Conservation (phyloP, 768 basidiomycete species). For the Tubosaeta sp. region DNA sequence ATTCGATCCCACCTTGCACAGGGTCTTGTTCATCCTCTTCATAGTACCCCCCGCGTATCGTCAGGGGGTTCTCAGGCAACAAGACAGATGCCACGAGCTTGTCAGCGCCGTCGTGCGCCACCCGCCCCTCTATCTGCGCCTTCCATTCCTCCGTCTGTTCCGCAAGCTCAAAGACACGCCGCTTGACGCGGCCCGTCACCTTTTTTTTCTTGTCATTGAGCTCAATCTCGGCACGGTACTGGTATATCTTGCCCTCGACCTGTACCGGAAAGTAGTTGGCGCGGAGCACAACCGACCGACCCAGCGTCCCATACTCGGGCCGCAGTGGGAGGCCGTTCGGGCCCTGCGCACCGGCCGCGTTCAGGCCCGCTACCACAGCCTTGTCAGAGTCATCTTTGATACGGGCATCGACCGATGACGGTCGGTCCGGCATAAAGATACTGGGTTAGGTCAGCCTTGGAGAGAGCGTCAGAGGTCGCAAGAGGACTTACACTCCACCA, state of each 20-base stretch:
- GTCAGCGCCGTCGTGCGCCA: constrained; percentile 45
- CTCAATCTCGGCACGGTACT: constrained; percentile 34
- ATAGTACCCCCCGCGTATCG: constrained; percentile 33
- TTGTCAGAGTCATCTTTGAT: constrained; percentile 37
- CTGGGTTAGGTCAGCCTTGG: background rate
- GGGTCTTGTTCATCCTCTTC: constrained; percentile 36
- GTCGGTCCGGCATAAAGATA: constrained; percentile 32
- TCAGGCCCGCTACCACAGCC: constrained; percentile 31
- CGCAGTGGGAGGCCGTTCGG: constrained; percentile 37
- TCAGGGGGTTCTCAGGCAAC: constrained; percentile 38
- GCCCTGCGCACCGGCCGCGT: background rate
- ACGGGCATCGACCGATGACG: constrained; percentile 52
- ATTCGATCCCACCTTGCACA: constrained; percentile 27
- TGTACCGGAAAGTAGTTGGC: constrained; percentile 47
- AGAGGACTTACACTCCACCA: constrained; percentile 10
- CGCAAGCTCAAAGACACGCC: constrained; percentile 43
- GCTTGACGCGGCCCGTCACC: constrained; percentile 33
- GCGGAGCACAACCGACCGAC: constrained; percentile 39
- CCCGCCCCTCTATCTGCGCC: constrained; percentile 31
- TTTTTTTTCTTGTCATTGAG: constrained; percentile 23
- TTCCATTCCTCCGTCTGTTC: constrained; percentile 38
- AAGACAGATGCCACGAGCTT: constrained; percentile 38
- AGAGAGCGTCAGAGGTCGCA: background rate
- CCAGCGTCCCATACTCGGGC: constrained; percentile 42
- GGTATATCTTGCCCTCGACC: constrained; percentile 35